Evolutionary conservation across 2,329 filamentous ascomycete genomes (phyloP).

Genomic region (Akanthomyces uredinophilus): DNA sequence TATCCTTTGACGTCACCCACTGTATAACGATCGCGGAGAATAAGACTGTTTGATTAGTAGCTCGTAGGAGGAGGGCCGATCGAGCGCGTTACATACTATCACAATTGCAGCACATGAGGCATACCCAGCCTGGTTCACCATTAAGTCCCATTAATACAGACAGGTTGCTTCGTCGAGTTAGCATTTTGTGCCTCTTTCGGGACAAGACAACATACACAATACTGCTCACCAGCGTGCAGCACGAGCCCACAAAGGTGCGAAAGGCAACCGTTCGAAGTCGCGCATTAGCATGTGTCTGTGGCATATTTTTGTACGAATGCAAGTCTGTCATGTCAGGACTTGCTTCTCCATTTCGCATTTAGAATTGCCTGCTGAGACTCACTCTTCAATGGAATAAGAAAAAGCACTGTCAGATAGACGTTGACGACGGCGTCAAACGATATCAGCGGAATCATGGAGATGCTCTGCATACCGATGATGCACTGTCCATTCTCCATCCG

Average conservation of each 20-base stretch:
- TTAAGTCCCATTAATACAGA: slow-evolving; percentile 52
- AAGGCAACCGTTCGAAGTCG: slow-evolving; percentile 48
- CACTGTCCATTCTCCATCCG: slow-evolving; percentile 51
- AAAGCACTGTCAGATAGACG: slow-evolving; percentile 58
- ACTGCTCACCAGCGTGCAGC: slow-evolving; percentile 52
- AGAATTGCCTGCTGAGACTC: slow-evolving; percentile 1
- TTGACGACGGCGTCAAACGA: slow-evolving; percentile 57
- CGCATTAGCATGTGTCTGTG: slow-evolving; percentile 34
- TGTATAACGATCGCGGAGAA: slow-evolving; percentile 58
- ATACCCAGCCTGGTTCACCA: slow-evolving; percentile 61
- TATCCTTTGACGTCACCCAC: slow-evolving; percentile 50
- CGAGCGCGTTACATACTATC: slow-evolving; percentile 42
- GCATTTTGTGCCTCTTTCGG: too few species aligned
- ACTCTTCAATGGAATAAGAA: slow-evolving; percentile 56
- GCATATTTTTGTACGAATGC: slow-evolving; percentile 47
- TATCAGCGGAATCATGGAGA: slow-evolving; percentile 57
- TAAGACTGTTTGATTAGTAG: slow-evolving; percentile 38
- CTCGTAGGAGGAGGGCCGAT: background rate
- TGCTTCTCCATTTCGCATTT: background rate
- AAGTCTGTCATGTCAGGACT: slow-evolving; percentile 35
- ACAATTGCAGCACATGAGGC: slow-evolving; percentile 59
- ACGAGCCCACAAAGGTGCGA: slow-evolving; percentile 55
- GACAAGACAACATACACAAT: slow-evolving; percentile 41
- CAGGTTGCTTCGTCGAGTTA: slow-evolving; percentile 44
- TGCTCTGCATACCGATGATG: slow-evolving; percentile 55